Evolutionary conservation across 164 flowering plant species (phyloP).

Genomic region (Umbellularia californica): DNA sequence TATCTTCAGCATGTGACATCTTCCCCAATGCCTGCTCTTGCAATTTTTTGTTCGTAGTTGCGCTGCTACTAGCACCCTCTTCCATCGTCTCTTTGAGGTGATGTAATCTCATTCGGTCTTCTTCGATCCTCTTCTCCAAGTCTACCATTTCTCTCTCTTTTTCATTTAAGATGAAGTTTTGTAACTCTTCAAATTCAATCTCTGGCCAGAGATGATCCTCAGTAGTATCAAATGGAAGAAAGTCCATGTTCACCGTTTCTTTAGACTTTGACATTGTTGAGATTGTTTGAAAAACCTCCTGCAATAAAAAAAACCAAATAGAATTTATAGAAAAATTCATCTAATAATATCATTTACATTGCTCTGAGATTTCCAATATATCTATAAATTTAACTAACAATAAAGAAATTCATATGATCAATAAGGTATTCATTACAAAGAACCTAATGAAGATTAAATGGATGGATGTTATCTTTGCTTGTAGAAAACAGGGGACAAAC

Average conservation of each 20-base stretch:
- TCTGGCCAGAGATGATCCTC: constrained; percentile 20
- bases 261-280: constrained; percentile 8
- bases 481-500: too few relatives aligned
- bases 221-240: constrained; percentile 10
- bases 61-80: constrained; percentile 27
- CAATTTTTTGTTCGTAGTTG: constrained; percentile 12
- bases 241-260: constrained; percentile 20
- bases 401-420: too few relatives aligned
- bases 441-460: too few relatives aligned
- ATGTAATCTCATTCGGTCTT: constrained; percentile 33
- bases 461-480: too few relatives aligned
- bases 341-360: too few relatives aligned
- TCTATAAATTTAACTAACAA: too few relatives aligned
- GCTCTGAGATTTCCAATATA: too few relatives aligned
- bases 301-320: too few relatives aligned
- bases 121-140: constrained; percentile 49
- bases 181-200: constrained; percentile 29
- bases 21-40: constrained; percentile 25
- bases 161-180: constrained; percentile 36
- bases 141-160: constrained; percentile 49
- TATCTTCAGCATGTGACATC: constrained; percentile 65
- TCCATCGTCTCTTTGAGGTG: constrained; percentile 40
- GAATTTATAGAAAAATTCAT: too few relatives aligned
- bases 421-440: too few relatives aligned
- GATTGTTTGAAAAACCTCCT: too few relatives aligned